phyloP scores from a whole-genome alignment of 108 stramenopile species.

The Fistulifera pelliculosa region DNA sequence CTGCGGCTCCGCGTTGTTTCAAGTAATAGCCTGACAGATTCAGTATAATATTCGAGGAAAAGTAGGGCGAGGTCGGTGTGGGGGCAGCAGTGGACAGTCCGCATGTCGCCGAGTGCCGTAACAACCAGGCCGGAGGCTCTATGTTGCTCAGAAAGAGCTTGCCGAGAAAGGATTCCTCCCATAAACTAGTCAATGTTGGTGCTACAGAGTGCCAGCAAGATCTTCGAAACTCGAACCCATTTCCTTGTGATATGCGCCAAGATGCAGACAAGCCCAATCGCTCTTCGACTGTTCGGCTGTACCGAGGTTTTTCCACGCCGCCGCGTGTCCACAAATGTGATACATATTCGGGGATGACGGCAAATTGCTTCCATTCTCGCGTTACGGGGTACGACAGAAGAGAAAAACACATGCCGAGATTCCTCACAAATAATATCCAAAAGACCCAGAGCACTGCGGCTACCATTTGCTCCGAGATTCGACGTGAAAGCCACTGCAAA shows the following conservation, averaged over 20 bases:
- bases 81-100: conserved; percentile 46
- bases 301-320: conserved; percentile 27
- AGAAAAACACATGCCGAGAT: conserved; percentile 13
- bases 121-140: conserved; percentile 21
- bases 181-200: conserved; percentile 45
- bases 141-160: conserved; percentile 5
- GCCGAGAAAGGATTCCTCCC: conserved; percentile 8
- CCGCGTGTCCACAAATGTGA: conserved; percentile 4
- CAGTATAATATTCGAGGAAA: conserved; percentile 38
- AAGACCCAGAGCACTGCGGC: conserved; percentile 6
- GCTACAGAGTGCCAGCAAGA: conserved; percentile 52
- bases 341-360: conserved; percentile 5
- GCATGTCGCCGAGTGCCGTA: conserved; percentile 35
- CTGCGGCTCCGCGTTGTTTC: not conserved
- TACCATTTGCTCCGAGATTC: not conserved
- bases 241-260: conserved; percentile 39
- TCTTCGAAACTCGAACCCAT: conserved; percentile 50
- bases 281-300: conserved; percentile 41
- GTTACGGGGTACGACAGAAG: conserved; percentile 10
- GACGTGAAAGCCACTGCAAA: conserved; percentile 32
- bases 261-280: conserved; percentile 50
- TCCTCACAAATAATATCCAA: conserved; percentile 6
- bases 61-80: conserved; percentile 42
- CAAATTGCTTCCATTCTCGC: conserved; percentile 19
- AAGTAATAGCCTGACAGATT: conserved; percentile 61